Conservation (phyloP, 371 early-diverging fungal genomes). For the Mucor sp. region DNA sequence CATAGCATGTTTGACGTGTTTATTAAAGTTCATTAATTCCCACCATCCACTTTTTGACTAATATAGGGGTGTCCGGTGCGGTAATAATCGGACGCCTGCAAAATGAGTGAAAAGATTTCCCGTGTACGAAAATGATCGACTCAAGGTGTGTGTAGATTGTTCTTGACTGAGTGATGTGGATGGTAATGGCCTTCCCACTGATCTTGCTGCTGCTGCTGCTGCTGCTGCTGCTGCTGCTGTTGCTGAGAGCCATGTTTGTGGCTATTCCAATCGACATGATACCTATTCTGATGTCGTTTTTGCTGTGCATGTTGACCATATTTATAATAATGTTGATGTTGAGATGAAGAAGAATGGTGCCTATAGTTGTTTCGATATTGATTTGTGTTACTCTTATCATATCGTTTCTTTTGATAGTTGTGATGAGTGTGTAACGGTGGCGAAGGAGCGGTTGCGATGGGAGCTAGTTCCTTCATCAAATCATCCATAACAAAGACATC, state of each 20-base stretch:
- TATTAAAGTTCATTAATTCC: slow-evolving; percentile 1
- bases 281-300: background rate
- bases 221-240: background rate
- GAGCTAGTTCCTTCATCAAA: slow-evolving; percentile 7
- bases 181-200: background rate
- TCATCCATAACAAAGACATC: slow-evolving; percentile 29
- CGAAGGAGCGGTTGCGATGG: background rate
- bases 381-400: background rate
- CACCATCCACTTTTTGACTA: background rate
- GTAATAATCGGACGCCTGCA: background rate
- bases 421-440: background rate
- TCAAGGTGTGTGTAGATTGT: background rate
- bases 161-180: background rate
- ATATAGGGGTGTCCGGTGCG: background rate
- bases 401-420: background rate
- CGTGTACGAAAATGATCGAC: background rate
- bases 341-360: background rate
- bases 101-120: slow-evolving; percentile 3
- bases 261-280: background rate
- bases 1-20: background rate
- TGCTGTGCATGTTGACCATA: background rate
- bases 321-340: background rate
- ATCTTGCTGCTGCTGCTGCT: background rate
- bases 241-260: background rate
- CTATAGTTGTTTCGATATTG: background rate